A percentile compares a stretch with the other conserved stretches of the same genome.
Evolutionary conservation across 371 early-diverging fungal genomes (phyloP).

Genomic region (Apophysomyces variabilis): DNA sequence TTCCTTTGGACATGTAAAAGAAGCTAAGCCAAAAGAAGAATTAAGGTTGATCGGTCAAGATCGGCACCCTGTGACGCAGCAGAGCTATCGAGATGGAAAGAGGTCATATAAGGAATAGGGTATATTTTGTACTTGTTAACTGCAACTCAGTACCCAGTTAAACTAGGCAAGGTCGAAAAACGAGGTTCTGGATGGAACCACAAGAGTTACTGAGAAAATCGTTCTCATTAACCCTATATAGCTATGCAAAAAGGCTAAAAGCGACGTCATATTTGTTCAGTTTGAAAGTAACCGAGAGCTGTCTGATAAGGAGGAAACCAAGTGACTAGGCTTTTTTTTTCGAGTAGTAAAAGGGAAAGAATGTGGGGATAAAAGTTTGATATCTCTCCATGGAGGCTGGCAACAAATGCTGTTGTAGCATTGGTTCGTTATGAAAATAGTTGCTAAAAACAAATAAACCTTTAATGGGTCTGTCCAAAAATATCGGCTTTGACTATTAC

Average conservation of each 20-base stretch:
- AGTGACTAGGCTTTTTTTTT: neutral
- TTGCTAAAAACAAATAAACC: neutral
- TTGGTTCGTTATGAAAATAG: neutral
- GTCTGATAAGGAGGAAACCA: neutral
- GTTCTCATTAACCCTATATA: no score
- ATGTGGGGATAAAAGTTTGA: neutral
- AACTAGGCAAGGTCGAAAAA: no score
- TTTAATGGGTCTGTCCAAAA: neutral
- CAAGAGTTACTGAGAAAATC: no score
- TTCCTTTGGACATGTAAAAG: no score
- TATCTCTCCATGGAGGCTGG: neutral
- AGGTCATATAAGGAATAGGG: neutral
- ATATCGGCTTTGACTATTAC: neutral
- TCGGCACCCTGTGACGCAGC: neutral
- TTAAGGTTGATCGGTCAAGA: conserved; percentile 2
- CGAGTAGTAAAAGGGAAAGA: neutral
- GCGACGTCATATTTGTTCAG: no score
- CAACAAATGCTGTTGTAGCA: neutral
- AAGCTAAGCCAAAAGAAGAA: no score
- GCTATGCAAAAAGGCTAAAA: no score
- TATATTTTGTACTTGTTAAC: neutral
- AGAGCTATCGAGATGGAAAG: neutral
- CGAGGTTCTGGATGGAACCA: no score
- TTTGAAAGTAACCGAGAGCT: no score
- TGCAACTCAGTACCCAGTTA: neutral